These are phyloP conservation scores for Kwoniella shandongensis DNA, from an alignment of 768 basidiomycete species.

Conservation along the genomic window DNA sequence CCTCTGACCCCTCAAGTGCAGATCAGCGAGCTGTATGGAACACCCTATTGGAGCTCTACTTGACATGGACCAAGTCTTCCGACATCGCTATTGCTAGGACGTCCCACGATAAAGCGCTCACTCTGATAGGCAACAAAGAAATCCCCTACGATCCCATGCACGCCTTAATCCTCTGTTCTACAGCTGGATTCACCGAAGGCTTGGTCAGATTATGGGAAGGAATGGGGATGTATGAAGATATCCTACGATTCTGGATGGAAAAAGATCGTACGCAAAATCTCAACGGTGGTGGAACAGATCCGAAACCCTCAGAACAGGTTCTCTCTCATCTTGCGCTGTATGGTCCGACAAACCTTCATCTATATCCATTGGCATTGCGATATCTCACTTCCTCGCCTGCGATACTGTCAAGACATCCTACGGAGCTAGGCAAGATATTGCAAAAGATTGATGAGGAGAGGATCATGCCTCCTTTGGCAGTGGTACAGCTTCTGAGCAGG, in stretches of 20 bases:
- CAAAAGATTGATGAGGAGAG: conserved; percentile 74
- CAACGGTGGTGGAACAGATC: conserved; percentile 38
- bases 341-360: conserved; percentile 67
- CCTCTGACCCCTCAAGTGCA: conserved; percentile 22
- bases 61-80: conserved; percentile 59
- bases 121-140: conserved; percentile 61
- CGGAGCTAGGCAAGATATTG: conserved; percentile 70
- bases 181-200: conserved; percentile 74
- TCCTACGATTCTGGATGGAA: conserved; percentile 90
- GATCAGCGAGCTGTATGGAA: conserved; percentile 92
- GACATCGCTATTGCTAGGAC: conserved; percentile 16
- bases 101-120: conserved; percentile 68
- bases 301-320: conserved; percentile 60
- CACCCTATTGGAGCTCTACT: conserved; percentile 88
- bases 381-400: conserved; percentile 82
- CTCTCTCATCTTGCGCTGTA: conserved; percentile 73
- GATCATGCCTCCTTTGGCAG: conserved; percentile 84
- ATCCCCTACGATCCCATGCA: conserved; percentile 83
- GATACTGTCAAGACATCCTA: conserved; percentile 68
- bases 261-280: conserved; percentile 53
- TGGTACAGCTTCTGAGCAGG: conserved; percentile 82
- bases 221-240: conserved; percentile 93
- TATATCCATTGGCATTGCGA: conserved; percentile 83
- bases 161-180: conserved; percentile 92
- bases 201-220: conserved; percentile 89